These are phyloP conservation scores for Stevia rebaudiana DNA, from an alignment of 140 eudicot species.

Conservation along the genomic window DNA sequence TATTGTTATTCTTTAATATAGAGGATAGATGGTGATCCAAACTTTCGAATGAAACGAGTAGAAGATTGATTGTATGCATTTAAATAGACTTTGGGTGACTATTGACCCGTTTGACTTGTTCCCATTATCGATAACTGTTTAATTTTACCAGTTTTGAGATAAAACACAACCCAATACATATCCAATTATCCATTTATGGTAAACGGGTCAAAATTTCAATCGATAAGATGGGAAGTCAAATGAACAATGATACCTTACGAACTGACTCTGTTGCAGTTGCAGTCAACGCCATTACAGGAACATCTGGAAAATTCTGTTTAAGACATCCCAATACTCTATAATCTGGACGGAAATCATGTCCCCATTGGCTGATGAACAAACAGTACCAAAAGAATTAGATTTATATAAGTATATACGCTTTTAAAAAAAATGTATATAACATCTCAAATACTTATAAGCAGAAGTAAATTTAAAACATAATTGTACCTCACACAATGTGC, in stretches of 20 bases:
- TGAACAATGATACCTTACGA: conserved; percentile 55
- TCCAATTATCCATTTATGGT: neutral
- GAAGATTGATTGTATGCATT: neutral
- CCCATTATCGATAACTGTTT: neutral
- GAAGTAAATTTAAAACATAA: neutral
- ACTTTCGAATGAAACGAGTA: neutral
- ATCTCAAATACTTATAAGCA: neutral
- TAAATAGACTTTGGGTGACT: neutral
- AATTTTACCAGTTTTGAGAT: neutral
- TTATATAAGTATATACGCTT: neutral
- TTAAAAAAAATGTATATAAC: neutral
- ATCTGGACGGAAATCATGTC: conserved; percentile 99
- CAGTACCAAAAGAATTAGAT: neutral
- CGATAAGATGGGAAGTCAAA: neutral
- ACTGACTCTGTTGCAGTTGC: conserved; percentile 92
- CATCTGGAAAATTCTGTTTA: conserved; percentile 82
- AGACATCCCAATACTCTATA: conserved; percentile 87
- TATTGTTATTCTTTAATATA: no score
- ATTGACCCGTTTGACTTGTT: neutral
- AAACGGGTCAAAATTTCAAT: neutral
- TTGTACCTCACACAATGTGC: conserved; percentile 96
- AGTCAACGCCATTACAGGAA: conserved; percentile 95
- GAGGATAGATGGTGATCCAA: neutral
- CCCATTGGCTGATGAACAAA: conserved; percentile 86
- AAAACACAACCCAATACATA: neutral